Base-by-base conservation (phyloP, 345 rosid genomes). In the Salix arbutifolia region DNA sequence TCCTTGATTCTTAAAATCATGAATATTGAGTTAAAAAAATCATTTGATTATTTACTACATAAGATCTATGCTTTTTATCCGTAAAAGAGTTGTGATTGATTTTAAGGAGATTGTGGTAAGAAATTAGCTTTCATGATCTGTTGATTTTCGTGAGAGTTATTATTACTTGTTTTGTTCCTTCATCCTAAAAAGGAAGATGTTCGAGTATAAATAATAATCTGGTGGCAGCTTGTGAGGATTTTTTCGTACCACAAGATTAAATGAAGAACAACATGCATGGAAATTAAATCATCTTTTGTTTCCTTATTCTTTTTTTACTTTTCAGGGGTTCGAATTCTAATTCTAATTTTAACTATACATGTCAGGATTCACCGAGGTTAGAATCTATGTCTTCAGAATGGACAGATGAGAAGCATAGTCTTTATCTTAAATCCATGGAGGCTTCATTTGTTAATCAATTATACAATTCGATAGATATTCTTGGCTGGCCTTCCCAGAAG, bases 401-500 rank as follows among this genome's bases (percentile, higher is more conserved):
- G 99, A 95, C 98, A 25, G 86, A 95, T 83, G 97, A 91, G 89
- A 95, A 95, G 77, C 99, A 95, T 69, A 88, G 91, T 66, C 81
- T 89, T 77, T 95, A 90, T 80, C 94, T 95, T 71, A 87, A 95
- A 79, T 93, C 97, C 18, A 89, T 95, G 90, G 99, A 95, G 85
- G 86, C 97, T 48, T 85, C 98, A n/a, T 95, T 95, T 77, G 89
- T 93, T 25, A 71, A 90, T 69, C 97, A 93, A 78, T 76, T 93
- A 16, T 87, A 93, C 68, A 84, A 74, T 72, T 89, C 96, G 19
- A 64, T 84, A 65, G 83, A 86, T 70, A 75, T 62, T n/a, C 85
- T 83, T 25, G 85, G 86, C 48, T 73, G 85, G 82, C 77, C 35
- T 74, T 69, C 70, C 17, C 81, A 74, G n/a, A 85, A 86, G 23